Base-by-base conservation (phyloP, 306 rosid species). In the Trifolium pratense region DNA sequence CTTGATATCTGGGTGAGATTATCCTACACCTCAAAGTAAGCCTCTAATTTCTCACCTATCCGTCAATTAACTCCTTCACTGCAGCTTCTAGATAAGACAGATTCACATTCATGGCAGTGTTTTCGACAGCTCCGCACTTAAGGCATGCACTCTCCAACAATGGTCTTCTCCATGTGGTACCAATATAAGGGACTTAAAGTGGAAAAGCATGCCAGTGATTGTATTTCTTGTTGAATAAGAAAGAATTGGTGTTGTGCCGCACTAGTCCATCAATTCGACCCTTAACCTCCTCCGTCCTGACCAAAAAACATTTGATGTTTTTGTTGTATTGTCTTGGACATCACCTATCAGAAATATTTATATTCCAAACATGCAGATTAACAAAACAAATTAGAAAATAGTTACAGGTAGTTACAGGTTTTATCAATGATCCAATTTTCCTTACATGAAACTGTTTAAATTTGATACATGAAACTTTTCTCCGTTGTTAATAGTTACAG, bases 401-500 rank as follows among this genome's bases (percentile, higher is more conserved):
- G 43, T 59, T 11, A 14, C 58, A 51, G 9, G 72, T 46, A 37
- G 43, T 59, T 11, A 14, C 58, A 51, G 9, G 72, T 1, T 49
- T 66, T 17, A 11, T 58, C 46, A 17, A 69, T n/a, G 74, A 48
- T 71, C 40, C n/a, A 7, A 52, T 49, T 75, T 66, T 51, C 23
- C n/a, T 39, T 31, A 4, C 62, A 64, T 48, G 53, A 48, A 48
- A n/a, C 53, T n/a, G 32, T 29, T 29, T 29, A 29, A 36, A 36
- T 36, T 36, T 36, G 9, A 36, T 6, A 7, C 39, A 36, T 49
- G 56, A 49, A 49, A 17, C 56, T 17, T 7, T 16, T 37, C 56
- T 71, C 15, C 40, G 5, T 56, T 66, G 73, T 81, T 74, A 55
- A 36, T 48, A 37, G 36, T 60, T 12, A 23, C 59, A 52, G 55